phyloP scores from a whole-genome alignment of 2,329 filamentous ascomycete species.

The Paecilomyces variotii region DNA sequence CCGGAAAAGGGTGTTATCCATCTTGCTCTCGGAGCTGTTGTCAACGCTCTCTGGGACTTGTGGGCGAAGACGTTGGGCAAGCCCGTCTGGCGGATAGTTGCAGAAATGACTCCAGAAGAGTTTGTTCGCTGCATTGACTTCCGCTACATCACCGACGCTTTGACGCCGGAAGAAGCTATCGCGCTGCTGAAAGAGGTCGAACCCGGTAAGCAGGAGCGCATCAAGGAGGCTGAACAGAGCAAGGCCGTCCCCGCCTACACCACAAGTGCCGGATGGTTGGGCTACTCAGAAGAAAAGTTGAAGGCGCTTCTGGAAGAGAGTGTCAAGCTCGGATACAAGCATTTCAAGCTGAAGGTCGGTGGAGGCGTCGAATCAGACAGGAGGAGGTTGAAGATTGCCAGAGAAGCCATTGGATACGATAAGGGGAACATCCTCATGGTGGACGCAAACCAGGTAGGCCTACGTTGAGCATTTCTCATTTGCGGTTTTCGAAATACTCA shows the following conservation, averaged over 20 bases:
- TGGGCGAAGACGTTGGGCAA: slow-evolving; percentile 82
- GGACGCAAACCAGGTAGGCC: slow-evolving; percentile 71
- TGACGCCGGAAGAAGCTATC: slow-evolving; percentile 77
- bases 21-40: slow-evolving; percentile 77
- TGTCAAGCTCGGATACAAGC: slow-evolving; percentile 64
- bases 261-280: slow-evolving; percentile 85
- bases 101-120: slow-evolving; percentile 83
- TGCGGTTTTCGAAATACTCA: not conserved
- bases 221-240: slow-evolving; percentile 65
- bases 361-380: slow-evolving; percentile 63
- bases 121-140: slow-evolving; percentile 87
- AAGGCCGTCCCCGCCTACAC: slow-evolving; percentile 84
- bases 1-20: slow-evolving; percentile 93
- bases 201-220: slow-evolving; percentile 59
- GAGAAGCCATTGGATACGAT: slow-evolving; percentile 75
- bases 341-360: slow-evolving; percentile 92
- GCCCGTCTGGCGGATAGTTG: slow-evolving; percentile 83
- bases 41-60: slow-evolving; percentile 92
- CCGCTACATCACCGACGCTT: slow-evolving; percentile 87
- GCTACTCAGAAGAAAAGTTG: slow-evolving; percentile 84
- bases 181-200: slow-evolving; percentile 60
- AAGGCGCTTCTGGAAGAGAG: slow-evolving; percentile 65
- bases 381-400: slow-evolving; percentile 61
- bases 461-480: not conserved
- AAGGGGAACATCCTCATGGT: slow-evolving; percentile 81